Percentiles rank a stretch among this genome's conserved stretches.
These are phyloP conservation scores for Mycena sp. DNA, from an alignment of 1,284 basidiomycete genomes.

Conservation along the genomic window DNA sequence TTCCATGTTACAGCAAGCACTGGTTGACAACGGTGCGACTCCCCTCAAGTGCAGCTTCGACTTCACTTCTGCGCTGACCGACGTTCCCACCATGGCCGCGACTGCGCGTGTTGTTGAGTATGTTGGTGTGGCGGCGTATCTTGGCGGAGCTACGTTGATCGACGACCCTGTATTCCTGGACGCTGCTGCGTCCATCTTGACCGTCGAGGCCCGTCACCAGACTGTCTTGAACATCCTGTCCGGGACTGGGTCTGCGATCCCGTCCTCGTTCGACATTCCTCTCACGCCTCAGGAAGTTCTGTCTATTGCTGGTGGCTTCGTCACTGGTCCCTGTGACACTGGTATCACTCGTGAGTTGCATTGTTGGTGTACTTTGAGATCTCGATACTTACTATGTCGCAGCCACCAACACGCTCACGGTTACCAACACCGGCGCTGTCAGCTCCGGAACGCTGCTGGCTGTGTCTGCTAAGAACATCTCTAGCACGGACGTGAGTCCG, in stretches of 20 bases:
- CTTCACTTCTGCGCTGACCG: conserved; percentile 69
- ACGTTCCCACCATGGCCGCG: conserved; percentile 77
- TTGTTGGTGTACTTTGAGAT: not conserved
- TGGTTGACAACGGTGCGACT: conserved; percentile 62
- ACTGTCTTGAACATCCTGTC: conserved; percentile 78
- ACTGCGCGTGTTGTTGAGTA: conserved; percentile 85
- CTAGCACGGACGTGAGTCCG: conserved; percentile 51
- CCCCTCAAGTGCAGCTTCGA: conserved; percentile 76
- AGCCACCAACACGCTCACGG: conserved; percentile 69
- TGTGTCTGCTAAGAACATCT: conserved; percentile 68
- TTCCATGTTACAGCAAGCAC: conserved; percentile 49
- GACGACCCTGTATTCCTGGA: conserved; percentile 71
- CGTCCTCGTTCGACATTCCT: conserved; percentile 77
- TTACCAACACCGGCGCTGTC: conserved; percentile 71
- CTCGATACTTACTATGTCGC: conserved; percentile 11
- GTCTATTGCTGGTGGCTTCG: conserved; percentile 76
- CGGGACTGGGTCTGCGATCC: conserved; percentile 64
- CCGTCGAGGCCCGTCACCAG: conserved; percentile 86
- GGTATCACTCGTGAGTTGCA: conserved; percentile 61
- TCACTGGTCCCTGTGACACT: conserved; percentile 72
- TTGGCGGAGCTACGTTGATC: conserved; percentile 77
- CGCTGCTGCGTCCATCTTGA: conserved; percentile 81
- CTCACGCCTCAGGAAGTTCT: conserved; percentile 77
- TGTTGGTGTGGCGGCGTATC: conserved; percentile 82
- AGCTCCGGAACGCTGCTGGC: conserved; percentile 66